Evolutionary conservation across 2,329 filamentous ascomycete species (phyloP).

Genomic region (Fusarium begoniae): DNA sequence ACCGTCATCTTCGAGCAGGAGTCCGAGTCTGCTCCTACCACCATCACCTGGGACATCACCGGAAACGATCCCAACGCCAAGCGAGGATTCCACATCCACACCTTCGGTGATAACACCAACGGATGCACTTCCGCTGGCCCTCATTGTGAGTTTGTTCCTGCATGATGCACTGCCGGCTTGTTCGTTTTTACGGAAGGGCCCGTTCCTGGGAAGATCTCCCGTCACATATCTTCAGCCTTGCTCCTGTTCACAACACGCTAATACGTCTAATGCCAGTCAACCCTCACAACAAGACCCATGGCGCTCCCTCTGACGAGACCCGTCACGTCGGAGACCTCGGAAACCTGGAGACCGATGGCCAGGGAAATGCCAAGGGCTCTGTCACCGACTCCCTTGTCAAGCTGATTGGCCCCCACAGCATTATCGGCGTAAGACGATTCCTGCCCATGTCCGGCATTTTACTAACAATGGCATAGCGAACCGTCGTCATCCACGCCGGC

Average conservation of each 20-base stretch:
- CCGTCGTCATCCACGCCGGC: slow-evolving; percentile 91
- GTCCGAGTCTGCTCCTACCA: slow-evolving; percentile 82
- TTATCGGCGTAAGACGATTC: slow-evolving; percentile 78
- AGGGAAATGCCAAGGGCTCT: slow-evolving; percentile 88
- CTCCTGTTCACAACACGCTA: slow-evolving; percentile 4
- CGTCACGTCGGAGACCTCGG: slow-evolving; percentile 98
- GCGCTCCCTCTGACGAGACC: slow-evolving; percentile 80
- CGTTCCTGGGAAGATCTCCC: background rate
- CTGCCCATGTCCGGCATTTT: background rate
- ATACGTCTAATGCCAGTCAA: slow-evolving; percentile 73
- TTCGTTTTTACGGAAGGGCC: background rate
- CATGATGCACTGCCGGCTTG: background rate
- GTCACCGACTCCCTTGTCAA: slow-evolving; percentile 86
- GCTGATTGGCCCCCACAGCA: slow-evolving; percentile 94
- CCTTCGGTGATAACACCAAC: slow-evolving; percentile 99
- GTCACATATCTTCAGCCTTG: background rate
- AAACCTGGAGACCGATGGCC: slow-evolving; percentile 94
- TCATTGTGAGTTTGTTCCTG: slow-evolving; percentile 76
- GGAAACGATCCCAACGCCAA: slow-evolving; percentile 94
- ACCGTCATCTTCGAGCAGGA: slow-evolving; percentile 96
- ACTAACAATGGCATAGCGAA: slow-evolving; percentile 69
- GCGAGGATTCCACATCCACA: slow-evolving; percentile 98
- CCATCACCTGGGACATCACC: slow-evolving; percentile 88
- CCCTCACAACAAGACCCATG: slow-evolving; percentile 91
- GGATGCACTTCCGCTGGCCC: slow-evolving; percentile 98